Base-by-base conservation (phyloP, 768 basidiomycete genomes). In the Dentipellis sp. region DNA sequence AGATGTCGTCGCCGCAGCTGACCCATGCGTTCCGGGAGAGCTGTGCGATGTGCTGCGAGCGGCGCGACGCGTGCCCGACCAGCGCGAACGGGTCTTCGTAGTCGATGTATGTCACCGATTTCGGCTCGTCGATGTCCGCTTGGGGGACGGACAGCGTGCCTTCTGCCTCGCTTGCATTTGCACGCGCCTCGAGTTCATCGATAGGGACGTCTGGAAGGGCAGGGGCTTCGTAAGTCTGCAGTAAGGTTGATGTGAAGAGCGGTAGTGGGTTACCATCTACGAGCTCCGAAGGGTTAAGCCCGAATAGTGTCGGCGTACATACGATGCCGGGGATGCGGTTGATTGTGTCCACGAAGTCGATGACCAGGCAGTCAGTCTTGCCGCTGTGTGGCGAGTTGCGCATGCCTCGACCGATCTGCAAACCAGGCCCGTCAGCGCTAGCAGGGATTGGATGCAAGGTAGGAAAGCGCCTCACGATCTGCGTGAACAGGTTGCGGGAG, bases 391-490 rank as follows among this genome's bases (percentile, higher is more conserved):
- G 88, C 2, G 90, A 94, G 34, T 88, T 77, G 57, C 94, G 77
- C 81, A 97, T 88, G 22, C 94, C 94, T 56, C 94, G 79, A 3
- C 94, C 94, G 57, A 97, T 91, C 92, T 94, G 55, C 8, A 50
- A 19, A 45, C 17, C 36, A 34, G n/a, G 55, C n/a, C 52, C 49
- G 29, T 38, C 19, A 40, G 34, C 35, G 4, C n/a, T n/a, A n/a
- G n/a, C n/a, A n/a, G n/a, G 11, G 47, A 35, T 11, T 19, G 1
- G n/a, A 21, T 21, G 16, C n/a, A 52, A 10, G 10, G 11, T 19
- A 55, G 10, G 46, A 10, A 50, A 23, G 39, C 49, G 14, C n/a
- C 75, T 36, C 56, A 91, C 92, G 92, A 97, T 97, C 64, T 98
- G 94, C 16, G 90, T 82, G 65, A 94, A 92, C 10, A 95, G 69